Base-by-base conservation (phyloP, 2,329 filamentous ascomycete species). In the Grosmannia clavigera region DNA sequence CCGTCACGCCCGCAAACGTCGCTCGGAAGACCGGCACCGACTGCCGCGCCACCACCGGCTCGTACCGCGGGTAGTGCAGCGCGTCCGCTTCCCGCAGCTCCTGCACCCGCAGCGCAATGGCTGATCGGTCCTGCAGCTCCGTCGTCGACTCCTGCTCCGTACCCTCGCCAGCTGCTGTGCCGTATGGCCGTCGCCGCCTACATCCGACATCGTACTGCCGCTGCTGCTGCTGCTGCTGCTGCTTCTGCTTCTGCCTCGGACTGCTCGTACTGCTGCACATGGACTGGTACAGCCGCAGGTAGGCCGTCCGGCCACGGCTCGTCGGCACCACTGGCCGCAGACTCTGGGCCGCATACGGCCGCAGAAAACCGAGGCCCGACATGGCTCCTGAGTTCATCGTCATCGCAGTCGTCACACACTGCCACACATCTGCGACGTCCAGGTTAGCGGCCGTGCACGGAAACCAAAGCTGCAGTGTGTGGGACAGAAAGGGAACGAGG, bases 21-120 rank as follows among this genome's bases (percentile, higher is more conserved):
- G 29, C 38, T 1, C 59, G 57, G 43, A 65, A 65, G 40, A 33
- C 46, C 9, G 61, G 48, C 53, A 62, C 61, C 1, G 62, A 61
- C 35, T 61, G 50, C 19, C 60, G 48, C 29, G 51, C 51, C 1
- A 51, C 60, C 4, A 10, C 22, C 2, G 64, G 46, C 55, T 55
- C 48, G 60, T 63, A 66, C 3, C 81, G 76, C 5, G 85, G 85
- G 69, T 85, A 86, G n/a, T 71, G 68, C 63, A 84, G 70, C 5
- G 75, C 74, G 64, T 77, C 73, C 29, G 75, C 73, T 38, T 73
- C 74, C 62, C 73, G 70, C 62, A 86, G 71, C 68, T 84, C 81
- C 46, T 77, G 72, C 7, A 81, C 67, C n/a, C 83, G 77, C 16
- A 64, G 59, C 1, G 64, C 63, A 31, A 62, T 63, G 11, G 64